Evolutionary conservation across 352 stramenopile genomes (phyloP).

Genomic region (Globisporangium cederbergense): DNA sequence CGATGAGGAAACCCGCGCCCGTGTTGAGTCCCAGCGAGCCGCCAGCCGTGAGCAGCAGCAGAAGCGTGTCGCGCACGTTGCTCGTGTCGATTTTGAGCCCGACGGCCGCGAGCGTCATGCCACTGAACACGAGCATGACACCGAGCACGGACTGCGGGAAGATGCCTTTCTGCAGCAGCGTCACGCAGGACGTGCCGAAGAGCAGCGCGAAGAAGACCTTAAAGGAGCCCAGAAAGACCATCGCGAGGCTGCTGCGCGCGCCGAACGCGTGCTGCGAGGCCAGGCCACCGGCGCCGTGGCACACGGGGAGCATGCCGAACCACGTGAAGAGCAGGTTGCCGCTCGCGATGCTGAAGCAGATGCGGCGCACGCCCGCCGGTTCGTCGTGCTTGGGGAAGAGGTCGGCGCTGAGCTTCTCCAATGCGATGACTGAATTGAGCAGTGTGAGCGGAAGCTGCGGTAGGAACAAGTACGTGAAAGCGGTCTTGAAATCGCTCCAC

Average conservation of each 20-base stretch:
- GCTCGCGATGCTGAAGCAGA: slow-evolving; percentile 64
- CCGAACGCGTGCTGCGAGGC: slow-evolving; percentile 92
- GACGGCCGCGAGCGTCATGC: slow-evolving; percentile 43
- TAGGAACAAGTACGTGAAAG: slow-evolving; percentile 86
- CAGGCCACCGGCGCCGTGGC: slow-evolving; percentile 90
- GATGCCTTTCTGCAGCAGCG: slow-evolving; percentile 49
- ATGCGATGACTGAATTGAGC: slow-evolving; percentile 91
- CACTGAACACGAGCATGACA: slow-evolving; percentile 59
- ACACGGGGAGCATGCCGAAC: slow-evolving; percentile 91
- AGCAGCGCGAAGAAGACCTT: slow-evolving; percentile 91
- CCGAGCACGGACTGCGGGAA: slow-evolving; percentile 56
- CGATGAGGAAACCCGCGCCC: slow-evolving; percentile 52
- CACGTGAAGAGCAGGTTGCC: slow-evolving; percentile 87
- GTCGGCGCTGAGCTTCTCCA: slow-evolving; percentile 85
- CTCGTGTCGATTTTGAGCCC: slow-evolving; percentile 46
- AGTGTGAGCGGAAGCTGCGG: slow-evolving; percentile 91
- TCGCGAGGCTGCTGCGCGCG: slow-evolving; percentile 85
- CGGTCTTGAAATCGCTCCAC: slow-evolving; percentile 50
- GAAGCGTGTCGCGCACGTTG: slow-evolving; percentile 30
- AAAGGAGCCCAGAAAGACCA: slow-evolving; percentile 84
- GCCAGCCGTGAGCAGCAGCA: slow-evolving; percentile 40
- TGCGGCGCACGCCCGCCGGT: slow-evolving; percentile 52
- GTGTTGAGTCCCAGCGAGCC: slow-evolving; percentile 52
- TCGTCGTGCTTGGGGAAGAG: slow-evolving; percentile 84
- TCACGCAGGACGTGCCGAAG: slow-evolving; percentile 74